phyloP scores from a whole-genome alignment of 306 rosid genomes.

The Glycine soja region DNA sequence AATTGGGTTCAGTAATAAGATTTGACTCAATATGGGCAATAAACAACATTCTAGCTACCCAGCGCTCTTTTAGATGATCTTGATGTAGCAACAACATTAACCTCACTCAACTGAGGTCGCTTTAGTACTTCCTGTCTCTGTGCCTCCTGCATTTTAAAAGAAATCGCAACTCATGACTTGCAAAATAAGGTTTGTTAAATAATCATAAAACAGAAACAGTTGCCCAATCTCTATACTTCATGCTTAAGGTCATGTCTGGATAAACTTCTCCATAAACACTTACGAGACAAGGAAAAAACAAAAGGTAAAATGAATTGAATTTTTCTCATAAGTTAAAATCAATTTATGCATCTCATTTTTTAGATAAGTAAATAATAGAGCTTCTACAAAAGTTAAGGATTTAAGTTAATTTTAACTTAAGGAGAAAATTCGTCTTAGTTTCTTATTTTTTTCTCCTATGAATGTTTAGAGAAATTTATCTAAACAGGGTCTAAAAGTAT shows the following conservation, averaged over 20 bases:
- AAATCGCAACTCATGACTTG: slow-evolving; percentile 22
- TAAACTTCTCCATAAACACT: neutral
- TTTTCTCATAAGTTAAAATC: neutral
- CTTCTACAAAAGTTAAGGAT: neutral
- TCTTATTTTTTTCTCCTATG: no score
- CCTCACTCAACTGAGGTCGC: slow-evolving; percentile 52
- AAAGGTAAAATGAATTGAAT: neutral
- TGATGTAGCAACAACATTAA: slow-evolving; percentile 60
- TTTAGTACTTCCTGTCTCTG: slow-evolving; percentile 61
- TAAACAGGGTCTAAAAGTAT: no score
- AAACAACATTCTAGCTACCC: slow-evolving; percentile 61
- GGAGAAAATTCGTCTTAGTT: neutral
- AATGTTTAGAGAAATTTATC: no score
- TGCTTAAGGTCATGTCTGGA: neutral
- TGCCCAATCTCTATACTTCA: neutral
- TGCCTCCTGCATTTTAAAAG: slow-evolving; percentile 60
- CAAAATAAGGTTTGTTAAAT: neutral
- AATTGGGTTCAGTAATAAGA: slow-evolving; percentile 48
- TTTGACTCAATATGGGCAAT: slow-evolving; percentile 37
- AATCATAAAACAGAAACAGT: slow-evolving; percentile 5
- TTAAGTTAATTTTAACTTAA: neutral
- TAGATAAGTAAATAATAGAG: no score
- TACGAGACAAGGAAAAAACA: no score
- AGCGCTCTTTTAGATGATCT: slow-evolving; percentile 61
- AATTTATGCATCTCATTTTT: no score